These are phyloP conservation scores for Coemansia sp. DNA, from an alignment of 192 early-diverging fungal genomes.

Conservation along the genomic window DNA sequence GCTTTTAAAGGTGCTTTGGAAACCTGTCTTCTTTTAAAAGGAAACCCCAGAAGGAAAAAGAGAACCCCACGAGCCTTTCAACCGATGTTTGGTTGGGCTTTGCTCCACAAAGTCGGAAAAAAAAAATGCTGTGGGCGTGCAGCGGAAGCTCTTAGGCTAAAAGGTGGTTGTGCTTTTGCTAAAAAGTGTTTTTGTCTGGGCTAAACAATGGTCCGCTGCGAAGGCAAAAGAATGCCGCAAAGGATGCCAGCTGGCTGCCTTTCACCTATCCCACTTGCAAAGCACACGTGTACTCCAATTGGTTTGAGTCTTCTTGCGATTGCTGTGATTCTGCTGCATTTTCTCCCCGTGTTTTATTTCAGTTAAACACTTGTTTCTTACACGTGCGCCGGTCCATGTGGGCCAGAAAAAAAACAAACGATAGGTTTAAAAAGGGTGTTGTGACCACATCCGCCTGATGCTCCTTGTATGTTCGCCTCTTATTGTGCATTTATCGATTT, in stretches of 20 bases:
- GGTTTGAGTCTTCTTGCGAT: neutral
- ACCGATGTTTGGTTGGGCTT: neutral
- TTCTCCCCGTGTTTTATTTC: too few relatives aligned
- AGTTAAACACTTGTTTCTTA: too few relatives aligned
- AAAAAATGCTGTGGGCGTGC: neutral
- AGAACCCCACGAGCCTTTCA: neutral
- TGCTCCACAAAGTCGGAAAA: neutral
- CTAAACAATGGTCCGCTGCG: neutral
- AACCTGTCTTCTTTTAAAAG: too few relatives aligned
- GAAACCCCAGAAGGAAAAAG: neutral
- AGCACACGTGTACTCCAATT: neutral
- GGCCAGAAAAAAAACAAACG: neutral
- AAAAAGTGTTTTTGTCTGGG: neutral
- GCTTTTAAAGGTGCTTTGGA: too few relatives aligned
- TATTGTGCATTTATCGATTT: too few relatives aligned
- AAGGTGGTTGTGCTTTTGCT: neutral
- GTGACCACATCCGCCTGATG: neutral
- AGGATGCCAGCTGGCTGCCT: neutral
- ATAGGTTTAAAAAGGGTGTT: neutral
- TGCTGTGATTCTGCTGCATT: neutral
- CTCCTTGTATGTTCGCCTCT: neutral
- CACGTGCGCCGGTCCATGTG: too few relatives aligned
- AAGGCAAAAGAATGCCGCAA: neutral
- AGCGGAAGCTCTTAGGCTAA: neutral
- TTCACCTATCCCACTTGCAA: neutral